phyloP scores from a whole-genome alignment of 2,329 filamentous ascomycete species.

The Cladosporium oxysporum region DNA sequence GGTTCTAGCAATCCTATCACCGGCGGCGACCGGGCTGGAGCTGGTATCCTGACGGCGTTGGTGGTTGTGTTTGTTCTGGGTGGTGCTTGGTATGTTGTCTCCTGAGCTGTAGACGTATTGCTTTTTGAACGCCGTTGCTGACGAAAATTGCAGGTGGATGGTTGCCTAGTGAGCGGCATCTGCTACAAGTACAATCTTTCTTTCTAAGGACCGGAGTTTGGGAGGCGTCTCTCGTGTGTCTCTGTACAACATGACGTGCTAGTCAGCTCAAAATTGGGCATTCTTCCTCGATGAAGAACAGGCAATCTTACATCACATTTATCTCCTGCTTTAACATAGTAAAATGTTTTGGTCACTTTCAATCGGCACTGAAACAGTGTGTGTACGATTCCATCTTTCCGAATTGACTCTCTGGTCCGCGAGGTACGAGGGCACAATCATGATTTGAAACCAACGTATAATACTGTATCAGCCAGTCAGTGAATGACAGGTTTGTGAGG shows the following conservation, averaged over 20 bases:
- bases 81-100: slow-evolving; percentile 20
- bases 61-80: slow-evolving; percentile 19
- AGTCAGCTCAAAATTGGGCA: background rate
- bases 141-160: slow-evolving; percentile 14
- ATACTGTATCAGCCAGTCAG: no score
- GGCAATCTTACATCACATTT: background rate
- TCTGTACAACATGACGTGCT: background rate
- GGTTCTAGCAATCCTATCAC: slow-evolving; percentile 48
- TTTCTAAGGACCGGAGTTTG: background rate
- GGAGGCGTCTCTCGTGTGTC: background rate
- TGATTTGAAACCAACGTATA: no score
- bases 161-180: slow-evolving; percentile 9
- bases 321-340: background rate
- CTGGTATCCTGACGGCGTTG: slow-evolving; percentile 43
- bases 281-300: background rate
- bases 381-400: no score
- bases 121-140: background rate
- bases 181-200: background rate
- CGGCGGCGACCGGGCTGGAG: slow-evolving; percentile 66
- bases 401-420: no score
- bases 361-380: no score
- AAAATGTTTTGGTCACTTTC: background rate
- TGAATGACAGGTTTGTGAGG: background rate
- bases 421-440: background rate
- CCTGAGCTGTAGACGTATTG: background rate